Evolutionary conservation across 2,329 filamentous ascomycete species (phyloP).

Genomic region (Diaporthe sp.): DNA sequence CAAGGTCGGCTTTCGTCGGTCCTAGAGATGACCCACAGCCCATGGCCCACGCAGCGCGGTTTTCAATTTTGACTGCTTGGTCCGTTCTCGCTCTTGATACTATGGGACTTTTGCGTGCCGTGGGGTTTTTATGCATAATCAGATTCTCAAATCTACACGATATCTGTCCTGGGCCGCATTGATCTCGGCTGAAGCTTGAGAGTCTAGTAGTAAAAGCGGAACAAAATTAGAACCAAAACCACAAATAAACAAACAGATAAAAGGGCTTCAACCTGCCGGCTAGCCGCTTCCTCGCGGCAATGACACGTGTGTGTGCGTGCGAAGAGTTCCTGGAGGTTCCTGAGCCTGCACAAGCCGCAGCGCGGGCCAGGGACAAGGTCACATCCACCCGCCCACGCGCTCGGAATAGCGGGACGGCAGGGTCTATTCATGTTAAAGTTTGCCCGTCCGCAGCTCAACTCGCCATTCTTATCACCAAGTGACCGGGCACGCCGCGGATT

Average conservation of each 20-base stretch:
- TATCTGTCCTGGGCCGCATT: background rate
- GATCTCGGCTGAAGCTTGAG: background rate
- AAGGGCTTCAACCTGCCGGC: background rate
- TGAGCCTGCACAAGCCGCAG: slow-evolving; percentile 13
- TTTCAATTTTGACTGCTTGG: background rate
- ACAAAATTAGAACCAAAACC: too few species aligned
- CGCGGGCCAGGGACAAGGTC: background rate
- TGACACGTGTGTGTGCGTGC: background rate
- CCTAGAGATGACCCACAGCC: background rate
- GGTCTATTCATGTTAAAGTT: slow-evolving; percentile 20
- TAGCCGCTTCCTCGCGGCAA: background rate
- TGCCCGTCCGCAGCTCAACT: slow-evolving; percentile 7
- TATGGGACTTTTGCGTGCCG: background rate
- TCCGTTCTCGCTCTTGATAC: background rate
- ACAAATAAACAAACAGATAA: background rate
- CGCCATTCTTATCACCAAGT: background rate
- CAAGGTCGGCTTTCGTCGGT: slow-evolving; percentile 4
- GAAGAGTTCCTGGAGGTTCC: background rate
- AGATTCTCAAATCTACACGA: slow-evolving; percentile 2
- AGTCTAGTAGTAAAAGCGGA: background rate
- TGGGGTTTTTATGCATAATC: slow-evolving; percentile 1
- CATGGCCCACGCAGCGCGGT: slow-evolving; percentile 2
- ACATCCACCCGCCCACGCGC: background rate
- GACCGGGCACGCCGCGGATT: slow-evolving; percentile 17
- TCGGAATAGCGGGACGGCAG: slow-evolving; percentile 13